Evolutionary conservation across 345 rosid genomes (phyloP).

Genomic region (Pugionium dolabratum): DNA sequence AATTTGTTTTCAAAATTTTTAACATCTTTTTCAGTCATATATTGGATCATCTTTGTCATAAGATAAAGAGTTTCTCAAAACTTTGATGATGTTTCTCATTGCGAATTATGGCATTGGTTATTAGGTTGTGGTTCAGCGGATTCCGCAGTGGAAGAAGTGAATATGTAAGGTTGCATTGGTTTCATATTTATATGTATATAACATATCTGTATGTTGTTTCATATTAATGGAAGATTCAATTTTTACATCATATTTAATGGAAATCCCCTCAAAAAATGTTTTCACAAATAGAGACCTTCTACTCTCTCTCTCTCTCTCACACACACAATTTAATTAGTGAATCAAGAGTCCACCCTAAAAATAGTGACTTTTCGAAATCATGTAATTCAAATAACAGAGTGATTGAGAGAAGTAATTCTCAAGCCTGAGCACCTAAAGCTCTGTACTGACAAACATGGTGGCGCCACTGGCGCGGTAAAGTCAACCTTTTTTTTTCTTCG

Average conservation of each 20-base stretch:
- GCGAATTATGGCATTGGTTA: slow-evolving; percentile 16
- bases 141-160: slow-evolving; percentile 94
- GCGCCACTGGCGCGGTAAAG: no score
- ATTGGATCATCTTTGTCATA: neutral
- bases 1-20: neutral
- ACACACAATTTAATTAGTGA: no score
- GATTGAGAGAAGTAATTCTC: no score
- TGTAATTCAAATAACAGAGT: no score
- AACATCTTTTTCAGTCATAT: neutral
- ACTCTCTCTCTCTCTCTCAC: no score
- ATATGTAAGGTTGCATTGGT: slow-evolving; percentile 6
- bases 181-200: slow-evolving; percentile 19
- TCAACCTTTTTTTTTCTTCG: no score
- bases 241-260: neutral
- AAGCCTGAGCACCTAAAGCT: no score
- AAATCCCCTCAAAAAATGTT: no score
- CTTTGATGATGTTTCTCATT: slow-evolving; percentile 16
- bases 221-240: neutral
- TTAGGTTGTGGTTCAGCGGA: slow-evolving; percentile 78
- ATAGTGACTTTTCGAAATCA: no score
- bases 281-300: no score
- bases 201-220: slow-evolving; percentile 7
- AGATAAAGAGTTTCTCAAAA: neutral
- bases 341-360: no score
- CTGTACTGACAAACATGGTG: no score